Conservation (phyloP, 2,329 filamentous ascomycete genomes). For the Fusarium subglutinans region DNA sequence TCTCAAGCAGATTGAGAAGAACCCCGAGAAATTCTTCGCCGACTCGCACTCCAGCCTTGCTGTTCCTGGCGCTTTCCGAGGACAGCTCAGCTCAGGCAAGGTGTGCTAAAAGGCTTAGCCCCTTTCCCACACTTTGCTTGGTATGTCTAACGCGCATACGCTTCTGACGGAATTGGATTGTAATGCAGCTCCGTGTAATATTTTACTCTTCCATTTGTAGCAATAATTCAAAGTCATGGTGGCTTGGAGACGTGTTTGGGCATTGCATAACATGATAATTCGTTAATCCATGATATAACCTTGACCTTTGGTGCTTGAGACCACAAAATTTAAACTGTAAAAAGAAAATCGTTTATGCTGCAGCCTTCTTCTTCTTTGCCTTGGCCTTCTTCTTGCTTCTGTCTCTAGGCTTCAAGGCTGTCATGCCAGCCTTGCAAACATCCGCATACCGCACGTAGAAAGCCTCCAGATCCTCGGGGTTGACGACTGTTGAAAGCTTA, state of each 20-base stretch:
- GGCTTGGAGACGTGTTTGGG: slow-evolving; percentile 2
- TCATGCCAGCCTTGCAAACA: slow-evolving; percentile 89
- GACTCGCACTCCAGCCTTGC: slow-evolving; percentile 61
- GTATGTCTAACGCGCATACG: neutral
- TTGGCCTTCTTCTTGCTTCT: slow-evolving; percentile 86
- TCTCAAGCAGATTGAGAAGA: slow-evolving; percentile 59
- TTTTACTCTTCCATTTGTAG: neutral
- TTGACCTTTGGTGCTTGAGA: neutral
- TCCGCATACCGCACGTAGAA: slow-evolving; percentile 92
- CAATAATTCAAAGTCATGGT: slow-evolving; percentile 3
- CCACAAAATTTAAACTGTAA: neutral
- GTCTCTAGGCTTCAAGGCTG: slow-evolving; percentile 89
- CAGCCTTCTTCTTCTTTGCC: slow-evolving; percentile 73
- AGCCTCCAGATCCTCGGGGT: slow-evolving; percentile 75
- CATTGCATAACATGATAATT: slow-evolving; percentile 25
- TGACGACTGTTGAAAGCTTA: slow-evolving; percentile 86
- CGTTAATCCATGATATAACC: slow-evolving; percentile 27
- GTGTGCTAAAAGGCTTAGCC: slow-evolving; percentile 12
- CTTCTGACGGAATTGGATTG: neutral
- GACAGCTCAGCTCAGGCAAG: slow-evolving; percentile 52
- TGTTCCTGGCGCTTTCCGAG: slow-evolving; percentile 61
- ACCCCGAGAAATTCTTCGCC: slow-evolving; percentile 61
- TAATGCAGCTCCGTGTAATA: neutral
- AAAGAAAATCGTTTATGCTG: slow-evolving; percentile 17
- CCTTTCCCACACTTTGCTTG: neutral